These are phyloP conservation scores for Pseudogymnoascus sp. DNA, from an alignment of 2,329 filamentous ascomycete genomes.

Conservation along the genomic window DNA sequence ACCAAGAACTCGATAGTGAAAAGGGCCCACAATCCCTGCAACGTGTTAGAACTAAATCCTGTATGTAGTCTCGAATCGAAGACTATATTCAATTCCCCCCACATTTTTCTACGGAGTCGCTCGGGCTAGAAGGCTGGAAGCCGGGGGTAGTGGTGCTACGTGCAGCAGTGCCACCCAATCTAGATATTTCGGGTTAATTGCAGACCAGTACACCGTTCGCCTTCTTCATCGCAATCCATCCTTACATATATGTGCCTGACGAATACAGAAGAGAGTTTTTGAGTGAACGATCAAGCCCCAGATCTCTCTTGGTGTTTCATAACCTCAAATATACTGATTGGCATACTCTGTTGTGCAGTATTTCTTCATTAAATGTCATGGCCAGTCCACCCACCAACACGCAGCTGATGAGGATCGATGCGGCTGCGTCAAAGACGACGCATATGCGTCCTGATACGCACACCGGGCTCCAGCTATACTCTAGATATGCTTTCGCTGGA, in stretches of 20 bases:
- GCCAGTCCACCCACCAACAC: neutral
- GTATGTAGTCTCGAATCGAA: neutral
- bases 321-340: neutral
- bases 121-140: neutral
- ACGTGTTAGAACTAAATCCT: neutral
- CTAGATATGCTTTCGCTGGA: constrained; percentile 93
- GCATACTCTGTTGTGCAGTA: neutral
- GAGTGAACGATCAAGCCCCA: neutral
- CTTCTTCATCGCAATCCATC: neutral
- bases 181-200: neutral
- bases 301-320: neutral
- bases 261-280: neutral
- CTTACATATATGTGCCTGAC: neutral
- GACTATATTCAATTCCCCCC: neutral
- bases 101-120: neutral
- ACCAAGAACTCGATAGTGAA: neutral
- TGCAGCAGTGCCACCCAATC: neutral
- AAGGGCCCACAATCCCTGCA: neutral
- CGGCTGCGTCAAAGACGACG: neutral
- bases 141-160: neutral
- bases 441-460: constrained; percentile 40
- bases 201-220: neutral
- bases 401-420: neutral
- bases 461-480: constrained; percentile 71
- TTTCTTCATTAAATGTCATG: neutral